Evolutionary conservation across 352 stramenopile genomes (phyloP).

Genomic region (Phytophthora nicotianae): DNA sequence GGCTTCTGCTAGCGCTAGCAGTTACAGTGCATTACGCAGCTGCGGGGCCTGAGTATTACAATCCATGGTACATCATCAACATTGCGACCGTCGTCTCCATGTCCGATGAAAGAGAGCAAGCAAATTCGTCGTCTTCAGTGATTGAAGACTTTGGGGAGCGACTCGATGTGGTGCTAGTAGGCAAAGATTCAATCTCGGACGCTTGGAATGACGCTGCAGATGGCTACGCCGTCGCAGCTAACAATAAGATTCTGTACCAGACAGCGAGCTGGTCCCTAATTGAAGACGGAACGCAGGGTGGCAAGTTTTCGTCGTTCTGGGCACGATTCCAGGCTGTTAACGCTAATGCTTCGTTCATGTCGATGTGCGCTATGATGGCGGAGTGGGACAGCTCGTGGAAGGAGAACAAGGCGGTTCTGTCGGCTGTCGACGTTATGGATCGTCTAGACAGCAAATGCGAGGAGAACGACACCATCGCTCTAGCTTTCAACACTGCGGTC

Average conservation of each 20-base stretch:
- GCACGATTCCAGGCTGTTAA: slow-evolving; percentile 35
- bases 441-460: slow-evolving; percentile 20
- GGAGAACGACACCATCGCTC: slow-evolving; percentile 36
- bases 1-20: slow-evolving; percentile 9
- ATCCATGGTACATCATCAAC: slow-evolving; percentile 15
- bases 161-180: slow-evolving; percentile 24
- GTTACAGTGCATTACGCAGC: not conserved
- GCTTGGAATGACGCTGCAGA: slow-evolving; percentile 8
- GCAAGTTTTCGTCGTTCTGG: slow-evolving; percentile 30
- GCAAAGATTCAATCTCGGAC: slow-evolving; percentile 14
- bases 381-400: slow-evolving; percentile 35
- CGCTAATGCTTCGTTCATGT: not conserved
- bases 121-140: slow-evolving; percentile 13
- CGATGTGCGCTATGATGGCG: slow-evolving; percentile 32
- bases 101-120: not conserved
- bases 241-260: slow-evolving; percentile 23
- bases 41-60: not conserved
- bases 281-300: slow-evolving; percentile 20
- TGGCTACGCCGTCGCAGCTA: slow-evolving; percentile 9
- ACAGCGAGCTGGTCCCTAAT: slow-evolving; percentile 21
- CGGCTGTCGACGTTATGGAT: slow-evolving; percentile 21
- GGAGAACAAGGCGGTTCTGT: slow-evolving; percentile 9
- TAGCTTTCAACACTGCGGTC: slow-evolving; percentile 34
- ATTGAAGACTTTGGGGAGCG: slow-evolving; percentile 2
- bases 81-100: slow-evolving; percentile 21